Base-by-base conservation (phyloP, 106 monocot species). In the Platanthera zijinensis region DNA sequence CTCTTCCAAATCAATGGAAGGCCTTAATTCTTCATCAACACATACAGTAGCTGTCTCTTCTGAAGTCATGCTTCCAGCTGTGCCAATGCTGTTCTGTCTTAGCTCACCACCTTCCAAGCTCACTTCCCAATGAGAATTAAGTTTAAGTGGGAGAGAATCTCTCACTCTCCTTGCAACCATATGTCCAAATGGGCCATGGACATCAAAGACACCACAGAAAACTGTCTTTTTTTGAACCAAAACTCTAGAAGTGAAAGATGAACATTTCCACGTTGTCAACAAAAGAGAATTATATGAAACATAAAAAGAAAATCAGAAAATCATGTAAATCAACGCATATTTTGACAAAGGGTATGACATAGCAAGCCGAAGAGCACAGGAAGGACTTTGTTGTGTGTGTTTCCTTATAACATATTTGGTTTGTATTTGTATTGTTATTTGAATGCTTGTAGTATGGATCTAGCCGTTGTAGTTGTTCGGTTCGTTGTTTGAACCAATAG, bases 171-270 rank as follows among this genome's bases (percentile, higher is more conserved):
- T 95, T 10, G 95, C 82, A 63, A 95, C 95, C 83, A 95, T 78
- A 78, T 95, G 95, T 30, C 95, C 95, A 67, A 76, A 92, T 18
- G 95, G 95, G 13, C 95, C 95, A 78, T 95, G 95, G 46, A 92
- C 95, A 86, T 95, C 95, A 83, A 95, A 95, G n/a, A 95, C 90
- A 30, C 95, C 95, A 80, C 95, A 95, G 81, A 95, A 95, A 47
- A 88, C 64, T 21, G 89, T 92, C 92, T 25, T 72, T 80, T 52
- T 80, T 83, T 72, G 81, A 80, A 52, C 61, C 28, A 51, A 90
- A 95, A 84, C 87, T 88, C 95, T 95, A 32, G 62, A 80, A 74
- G 18, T 54, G 75, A 71, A 45, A 32, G 12, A 73, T 72, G 13
- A 49, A 47, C 8, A 68, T 13, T 39, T 10, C 5, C 57, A 57